Percentiles rank a stretch among this genome's conserved stretches.
phyloP scores from a whole-genome alignment of 768 basidiomycete species.

The Kwoniella sp. region DNA sequence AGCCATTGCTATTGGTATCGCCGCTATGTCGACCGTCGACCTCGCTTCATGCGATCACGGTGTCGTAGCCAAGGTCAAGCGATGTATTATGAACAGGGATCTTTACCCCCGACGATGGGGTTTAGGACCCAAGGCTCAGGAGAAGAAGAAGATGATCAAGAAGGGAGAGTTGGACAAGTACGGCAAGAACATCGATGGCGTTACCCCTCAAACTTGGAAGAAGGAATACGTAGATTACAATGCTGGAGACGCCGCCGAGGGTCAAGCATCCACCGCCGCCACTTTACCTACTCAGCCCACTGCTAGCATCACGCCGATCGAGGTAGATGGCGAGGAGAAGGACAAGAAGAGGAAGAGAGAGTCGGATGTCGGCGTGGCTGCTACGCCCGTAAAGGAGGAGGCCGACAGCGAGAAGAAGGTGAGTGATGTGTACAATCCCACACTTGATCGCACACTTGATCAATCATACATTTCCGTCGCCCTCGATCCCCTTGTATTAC shows the following conservation, averaged over 20 bases:
- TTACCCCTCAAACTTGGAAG: conserved; percentile 88
- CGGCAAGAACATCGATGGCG: conserved; percentile 81
- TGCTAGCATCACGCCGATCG: conserved; percentile 30
- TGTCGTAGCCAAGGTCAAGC: conserved; percentile 97
- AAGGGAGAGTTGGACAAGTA: conserved; percentile 96
- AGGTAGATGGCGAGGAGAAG: conserved; percentile 56
- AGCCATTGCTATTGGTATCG: conserved; percentile 89
- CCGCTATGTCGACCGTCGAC: conserved; percentile 98
- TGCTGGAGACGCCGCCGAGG: conserved; percentile 60
- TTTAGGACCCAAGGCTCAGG: conserved; percentile 90
- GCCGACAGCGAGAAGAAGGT: conserved; percentile 48
- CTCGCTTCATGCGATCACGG: conserved; percentile 97
- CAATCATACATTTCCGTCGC: neutral
- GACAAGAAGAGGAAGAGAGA: conserved; percentile 56
- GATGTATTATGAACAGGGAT: conserved; percentile 98
- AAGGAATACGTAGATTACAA: conserved; percentile 92
- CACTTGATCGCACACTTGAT: too few species aligned
- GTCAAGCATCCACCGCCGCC: neutral
- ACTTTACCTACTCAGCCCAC: conserved; percentile 25
- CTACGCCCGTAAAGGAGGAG: conserved; percentile 25
- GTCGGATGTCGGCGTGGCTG: conserved; percentile 35
- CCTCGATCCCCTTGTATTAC: too few species aligned
- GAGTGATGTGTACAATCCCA: conserved; percentile 23
- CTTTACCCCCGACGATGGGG: conserved; percentile 98
- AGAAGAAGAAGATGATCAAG: conserved; percentile 98